Base-by-base conservation (phyloP, 2,329 filamentous ascomycete genomes). In the Cladosporium sp. region DNA sequence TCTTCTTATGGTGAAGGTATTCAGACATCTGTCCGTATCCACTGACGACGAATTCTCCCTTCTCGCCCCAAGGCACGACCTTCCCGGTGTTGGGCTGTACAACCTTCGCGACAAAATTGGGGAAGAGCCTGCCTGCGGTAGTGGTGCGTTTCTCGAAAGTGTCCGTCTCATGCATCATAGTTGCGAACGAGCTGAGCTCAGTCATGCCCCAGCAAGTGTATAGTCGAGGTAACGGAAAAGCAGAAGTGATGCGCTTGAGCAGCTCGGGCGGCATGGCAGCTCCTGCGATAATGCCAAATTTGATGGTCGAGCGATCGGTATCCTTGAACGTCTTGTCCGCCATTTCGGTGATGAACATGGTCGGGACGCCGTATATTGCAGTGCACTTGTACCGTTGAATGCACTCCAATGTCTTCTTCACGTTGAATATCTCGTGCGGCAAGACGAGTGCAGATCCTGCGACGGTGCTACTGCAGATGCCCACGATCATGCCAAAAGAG, bases 401-500 rank as follows among this genome's bases (percentile, higher is more conserved):
- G 50, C 85, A 84, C 41, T 75, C 75, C 32, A 91, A 74, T 2
- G 84, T 85, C 0, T 85, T 81, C 3, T 71, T 68, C 1, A 85
- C 77, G 60, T 89, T 84, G 63, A 92, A 92, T 0, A 84, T 81
- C 61, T 89, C 85, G 58, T 80, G 79, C 0, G 88, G 87, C 63
- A 89, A 89, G 9, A 92, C 82, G 46, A 90, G 83, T 66, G 85
- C 87, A 35, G 81, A 81, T 43, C 87, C 87, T 65, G 91, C 86
- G 0, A 85, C 89, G 46, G 90, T 71, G 41, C 82, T 77, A 1
- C 86, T 83, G 53, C 91, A 78, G 43, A 91, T 76, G 7, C 87
- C 87, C 3, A 90, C 79, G 1, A 91, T 86, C 8, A 92, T 79
- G 2, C 87, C 87, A 64, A 92, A 92, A 72, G 87, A 92, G 73